Evolutionary conservation across 2,329 filamentous ascomycete species (phyloP), one percentile per base, ranked within the genome.

Genomic region (Trichoderma sp.): DNA sequence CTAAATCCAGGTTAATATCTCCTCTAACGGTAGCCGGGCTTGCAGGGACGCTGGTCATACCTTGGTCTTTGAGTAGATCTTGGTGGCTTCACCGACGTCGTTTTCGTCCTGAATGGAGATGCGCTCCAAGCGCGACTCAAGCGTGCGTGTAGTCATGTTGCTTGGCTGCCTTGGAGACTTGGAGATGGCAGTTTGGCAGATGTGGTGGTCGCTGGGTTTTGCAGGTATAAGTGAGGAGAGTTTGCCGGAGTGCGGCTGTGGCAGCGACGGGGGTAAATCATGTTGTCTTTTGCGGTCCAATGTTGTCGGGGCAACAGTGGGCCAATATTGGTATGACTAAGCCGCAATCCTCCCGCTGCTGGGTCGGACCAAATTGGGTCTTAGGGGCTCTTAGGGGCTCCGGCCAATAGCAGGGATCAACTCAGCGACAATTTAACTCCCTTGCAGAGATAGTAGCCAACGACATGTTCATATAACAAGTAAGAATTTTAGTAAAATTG

Each of bases 21-120:
- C 11, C 3, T 20, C 23, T 6, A 15, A 62, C 5, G 9, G 2
- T 12, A 59, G 34, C 53, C 7, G 5, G n/a, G 15, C 13, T 7
- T 20, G 34, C 7, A 34, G 17, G 6, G 64, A 23, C 57, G 30
- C 30, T 58, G 43, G 64, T 79, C 71, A 34, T 85, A 95, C 94
- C 90, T 97, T 97, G 73, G 89, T 82, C 83, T 97, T 97, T 75
- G 89, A 85, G 80, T 92, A 91, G 30, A 75, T 73, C 74, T 86
- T 86, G 71, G 83, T 82, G 73, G 83, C 84, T 74, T 88, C 86
- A 69, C 83, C 83, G 36, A 85, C 82, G 72, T 93, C 91, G 79
- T 95, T 97, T 82, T 97, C 95, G 79, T 98, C 95, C 77, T 93
- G 92, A 74, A 98, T 93, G 23, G 93, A 92, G 84, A 98, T 89